Evolutionary conservation across 257 asterid genomes (phyloP), one percentile per base, ranked within the genome.

Genomic region (Echium plantagineum): DNA sequence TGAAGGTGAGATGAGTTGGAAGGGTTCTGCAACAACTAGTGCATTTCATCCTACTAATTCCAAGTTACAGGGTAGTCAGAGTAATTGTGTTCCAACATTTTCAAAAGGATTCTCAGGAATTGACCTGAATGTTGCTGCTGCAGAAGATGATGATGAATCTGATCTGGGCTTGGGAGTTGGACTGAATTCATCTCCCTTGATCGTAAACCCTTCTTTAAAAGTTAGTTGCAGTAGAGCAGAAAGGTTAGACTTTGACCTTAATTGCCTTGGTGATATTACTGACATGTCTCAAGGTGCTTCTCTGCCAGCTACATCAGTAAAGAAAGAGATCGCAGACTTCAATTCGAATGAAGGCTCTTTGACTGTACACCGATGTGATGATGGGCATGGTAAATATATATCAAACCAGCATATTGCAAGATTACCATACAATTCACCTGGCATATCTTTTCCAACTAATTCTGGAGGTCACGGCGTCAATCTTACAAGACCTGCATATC

Each of bases 41-140:
- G 93, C 88, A 28, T 84, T 84, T 67, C 80, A 68, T 42, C 74
- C 77, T 10, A 51, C 20, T 51, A 19, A 51, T 51, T 17, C 9
- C 1, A 51, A 51, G 55, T n/a, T 19, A 51, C 20, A 17, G n/a
- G 55, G 18, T 19, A 15, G 19, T 51, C n/a, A 51, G 55, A 51
- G 55, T 51, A n/a, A 51, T 51, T 15, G 55, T 15, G 20, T 7
- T 51, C 20, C 20, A 51, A 15, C n/a, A 51, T 6, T 15, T 17
- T 16, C 55, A 51, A 51, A 51, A 51, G 19, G 55, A 5, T 51
- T 51, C 20, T 16, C 20, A 51, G 55, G 20, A 51, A 15, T 15
- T 13, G 85, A 81, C 72, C 93, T 84, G 72, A 84, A 84, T 67
- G 72, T 81, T 66, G 78, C 82, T 68, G 75, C 74, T 31, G 65